Percentiles rank a stretch among this genome's conserved stretches.
phyloP scores from a whole-genome alignment of 2,329 filamentous ascomycete species.

The Xenosphaeropsis pyriputrescens region DNA sequence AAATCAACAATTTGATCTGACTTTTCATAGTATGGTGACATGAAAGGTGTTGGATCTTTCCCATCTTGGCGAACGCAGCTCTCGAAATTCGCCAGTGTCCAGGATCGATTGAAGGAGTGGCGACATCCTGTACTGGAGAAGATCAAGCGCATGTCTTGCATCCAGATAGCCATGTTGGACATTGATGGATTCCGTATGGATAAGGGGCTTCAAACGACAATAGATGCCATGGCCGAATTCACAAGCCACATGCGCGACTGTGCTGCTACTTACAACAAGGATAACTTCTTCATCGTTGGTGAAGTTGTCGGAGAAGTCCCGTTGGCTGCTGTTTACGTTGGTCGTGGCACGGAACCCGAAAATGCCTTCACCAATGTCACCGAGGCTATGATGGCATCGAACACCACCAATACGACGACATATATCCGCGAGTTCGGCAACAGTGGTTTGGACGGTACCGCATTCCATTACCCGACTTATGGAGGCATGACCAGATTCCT shows the following conservation, averaged over 20 bases:
- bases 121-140: conserved; percentile 37
- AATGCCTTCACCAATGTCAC: conserved; percentile 19
- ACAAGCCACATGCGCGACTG: conserved; percentile 40
- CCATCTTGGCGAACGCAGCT: conserved; percentile 48
- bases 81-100: conserved; percentile 50
- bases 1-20: background rate
- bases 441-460: conserved; percentile 39
- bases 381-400: conserved; percentile 2
- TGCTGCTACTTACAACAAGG: conserved; percentile 36
- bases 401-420: conserved; percentile 1
- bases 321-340: conserved; percentile 43
- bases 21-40: conserved; percentile 37
- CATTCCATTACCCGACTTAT: conserved; percentile 51
- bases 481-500: conserved; percentile 43
- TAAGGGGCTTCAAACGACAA: conserved; percentile 48
- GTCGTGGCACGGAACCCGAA: conserved; percentile 40
- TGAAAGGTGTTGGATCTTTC: conserved; percentile 46
- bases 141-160: conserved; percentile 45
- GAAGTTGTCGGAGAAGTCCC: conserved; percentile 48
- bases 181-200: conserved; percentile 54
- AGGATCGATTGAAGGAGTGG: conserved; percentile 53
- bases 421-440: conserved; percentile 31
- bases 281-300: conserved; percentile 48
- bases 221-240: conserved; percentile 44
- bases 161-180: conserved; percentile 43